Percentiles rank a stretch among this genome's conserved stretches.
Conservation (phyloP, 805 yeast species). For the Cyberlindnera samutprakarnensis region DNA sequence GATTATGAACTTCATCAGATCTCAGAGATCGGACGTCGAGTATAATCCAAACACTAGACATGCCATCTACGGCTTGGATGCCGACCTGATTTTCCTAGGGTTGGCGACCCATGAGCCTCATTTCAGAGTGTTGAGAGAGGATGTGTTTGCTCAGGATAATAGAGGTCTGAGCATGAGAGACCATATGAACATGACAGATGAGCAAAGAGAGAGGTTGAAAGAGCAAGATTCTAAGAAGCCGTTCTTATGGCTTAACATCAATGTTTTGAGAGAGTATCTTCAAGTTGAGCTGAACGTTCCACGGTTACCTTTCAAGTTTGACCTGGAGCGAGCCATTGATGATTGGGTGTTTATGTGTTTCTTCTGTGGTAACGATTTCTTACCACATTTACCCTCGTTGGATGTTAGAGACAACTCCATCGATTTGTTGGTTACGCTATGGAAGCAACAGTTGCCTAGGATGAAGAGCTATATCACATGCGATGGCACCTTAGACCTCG, state of each 20-base stretch:
- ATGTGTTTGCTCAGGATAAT: constrained; percentile 72
- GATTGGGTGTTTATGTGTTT: constrained; percentile 99
- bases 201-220: constrained; percentile 33
- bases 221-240: constrained; percentile 53
- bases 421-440: constrained; percentile 68
- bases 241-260: constrained; percentile 89
- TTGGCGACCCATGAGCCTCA: constrained; percentile 98
- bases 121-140: constrained; percentile 89
- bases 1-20: constrained; percentile 90
- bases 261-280: constrained; percentile 80
- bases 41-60: constrained; percentile 93
- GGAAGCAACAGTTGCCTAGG: constrained; percentile 68
- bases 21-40: constrained; percentile 79
- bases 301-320: constrained; percentile 64
- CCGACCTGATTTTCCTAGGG: constrained; percentile 93
- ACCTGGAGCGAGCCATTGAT: constrained; percentile 91
- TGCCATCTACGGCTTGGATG: constrained; percentile 95
- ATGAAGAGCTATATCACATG: constrained; percentile 77
- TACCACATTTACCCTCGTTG: constrained; percentile 91
- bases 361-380: constrained; percentile 96
- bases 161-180: constrained; percentile 38
- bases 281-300: constrained; percentile 74
- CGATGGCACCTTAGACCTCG: constrained; percentile 77
- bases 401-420: constrained; percentile 95
- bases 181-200: constrained; percentile 53